Evolutionary conservation across 2,329 filamentous ascomycete species (phyloP).

Genomic region (Chaetomium globosum): DNA sequence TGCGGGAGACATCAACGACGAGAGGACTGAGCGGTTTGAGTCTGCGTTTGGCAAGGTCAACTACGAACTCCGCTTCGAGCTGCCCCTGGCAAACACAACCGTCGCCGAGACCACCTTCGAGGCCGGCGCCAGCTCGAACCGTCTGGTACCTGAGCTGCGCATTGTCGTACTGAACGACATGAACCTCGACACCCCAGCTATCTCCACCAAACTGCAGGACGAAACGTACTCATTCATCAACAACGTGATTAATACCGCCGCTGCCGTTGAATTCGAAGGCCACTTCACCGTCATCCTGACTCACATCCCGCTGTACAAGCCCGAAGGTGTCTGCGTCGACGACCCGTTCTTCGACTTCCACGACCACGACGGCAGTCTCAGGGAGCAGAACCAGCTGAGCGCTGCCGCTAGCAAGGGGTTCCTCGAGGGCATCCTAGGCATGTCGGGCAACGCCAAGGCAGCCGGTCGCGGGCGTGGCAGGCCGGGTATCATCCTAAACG

Average conservation of each 20-base stretch:
- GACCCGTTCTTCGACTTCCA: slow-evolving; percentile 82
- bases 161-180: slow-evolving; percentile 88
- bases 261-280: slow-evolving; percentile 62
- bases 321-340: slow-evolving; percentile 79
- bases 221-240: slow-evolving; percentile 79
- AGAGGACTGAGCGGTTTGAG: slow-evolving; percentile 79
- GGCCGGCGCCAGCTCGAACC: slow-evolving; percentile 47
- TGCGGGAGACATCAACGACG: slow-evolving; percentile 81
- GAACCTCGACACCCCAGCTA: slow-evolving; percentile 85
- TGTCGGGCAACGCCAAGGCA: slow-evolving; percentile 64
- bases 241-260: slow-evolving; percentile 63
- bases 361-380: slow-evolving; percentile 66
- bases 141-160: slow-evolving; percentile 69
- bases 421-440: slow-evolving; percentile 81
- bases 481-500: slow-evolving; percentile 80
- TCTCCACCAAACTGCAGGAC: slow-evolving; percentile 67
- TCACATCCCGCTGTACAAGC: slow-evolving; percentile 88
- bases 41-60: slow-evolving; percentile 82
- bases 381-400: slow-evolving; percentile 90
- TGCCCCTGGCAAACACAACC: slow-evolving; percentile 50
- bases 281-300: slow-evolving; percentile 84
- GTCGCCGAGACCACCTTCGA: slow-evolving; percentile 49
- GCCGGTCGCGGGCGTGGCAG: slow-evolving; percentile 66
- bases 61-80: slow-evolving; percentile 79
- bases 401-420: slow-evolving; percentile 71